Evolutionary conservation across 768 basidiomycete genomes (phyloP), one percentile per base, ranked within the genome.

Genomic region (Auriscalpium vulgare): DNA sequence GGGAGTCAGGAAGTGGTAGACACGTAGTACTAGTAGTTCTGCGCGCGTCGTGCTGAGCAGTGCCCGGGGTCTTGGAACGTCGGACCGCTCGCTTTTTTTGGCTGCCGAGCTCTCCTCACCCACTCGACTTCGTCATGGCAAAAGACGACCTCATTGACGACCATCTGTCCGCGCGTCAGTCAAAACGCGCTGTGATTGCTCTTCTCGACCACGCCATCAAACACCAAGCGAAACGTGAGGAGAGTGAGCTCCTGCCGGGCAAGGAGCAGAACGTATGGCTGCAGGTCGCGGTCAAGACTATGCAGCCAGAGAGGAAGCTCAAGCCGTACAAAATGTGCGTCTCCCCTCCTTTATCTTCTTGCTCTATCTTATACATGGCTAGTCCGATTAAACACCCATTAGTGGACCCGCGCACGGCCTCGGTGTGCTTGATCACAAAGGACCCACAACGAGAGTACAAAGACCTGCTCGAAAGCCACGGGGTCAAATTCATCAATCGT

Each of bases 371-470:
- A 10, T 53, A 10, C 51, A 23, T 50, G 53, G 45, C 6, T 63
- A 85, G 92, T 56, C 85, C 88, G 6, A 77, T 99, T 47, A 82
- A 80, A 40, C 79, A 97, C 67, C 88, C 88, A 36, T 71, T 91
- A 58, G 82, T 91, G 65, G 94, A 91, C 75, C 95, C 88, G 11
- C 83, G 88, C 51, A 83, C 79, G 13, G 83, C 83, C 7, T 71
- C 87, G 10, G 78, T 99, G 51, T 97, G 95, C 70, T 77, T 99
- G 51, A 87, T 99, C 70, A 88, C 88, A 51, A 98, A 97, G 72
- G 91, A 95, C 68, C 95, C 95, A 1, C 95, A 98, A 64, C 77
- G 95, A 47, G 80, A 92, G 67, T 99, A 97, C 78, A 99, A 99
- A 70, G 91, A 95, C 67, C 84, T 97, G 10, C 76, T 99, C 8